A percentile compares a stretch with the other conserved stretches of the same genome.
phyloP scores from a whole-genome alignment of 805 yeast species.

The Brettanomyces nanus region DNA sequence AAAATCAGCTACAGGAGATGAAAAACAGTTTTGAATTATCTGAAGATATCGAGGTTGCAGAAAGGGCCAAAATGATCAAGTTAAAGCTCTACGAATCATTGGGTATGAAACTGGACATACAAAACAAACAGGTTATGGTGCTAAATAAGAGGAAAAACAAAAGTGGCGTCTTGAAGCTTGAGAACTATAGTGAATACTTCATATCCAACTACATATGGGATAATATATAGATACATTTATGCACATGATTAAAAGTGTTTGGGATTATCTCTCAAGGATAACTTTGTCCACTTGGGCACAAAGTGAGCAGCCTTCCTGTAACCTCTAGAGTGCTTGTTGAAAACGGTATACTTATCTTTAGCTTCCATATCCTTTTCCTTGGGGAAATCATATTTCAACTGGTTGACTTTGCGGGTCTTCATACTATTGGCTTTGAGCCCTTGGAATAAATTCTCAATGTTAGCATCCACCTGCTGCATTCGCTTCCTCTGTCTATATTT shows the following conservation, averaged over 20 bases:
- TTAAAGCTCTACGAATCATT: constrained; percentile 51
- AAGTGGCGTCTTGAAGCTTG: constrained; percentile 42
- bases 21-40: constrained; percentile 8
- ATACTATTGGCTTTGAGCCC: constrained; percentile 33
- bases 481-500: constrained; percentile 81
- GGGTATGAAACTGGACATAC: constrained; percentile 43
- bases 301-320: constrained; percentile 86
- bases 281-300: constrained; percentile 88
- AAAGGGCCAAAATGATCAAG: constrained; percentile 37
- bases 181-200: constrained; percentile 56
- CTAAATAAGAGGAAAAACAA: constrained; percentile 38
- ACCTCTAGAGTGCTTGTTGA: constrained; percentile 60
- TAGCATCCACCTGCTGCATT: constrained; percentile 72
- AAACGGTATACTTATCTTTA: constrained; percentile 80
- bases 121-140: constrained; percentile 37
- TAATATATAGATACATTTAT: constrained; percentile 25
- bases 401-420: constrained; percentile 26
- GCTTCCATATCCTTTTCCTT: constrained; percentile 75
- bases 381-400: constrained; percentile 48
- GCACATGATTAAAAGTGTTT: constrained; percentile 40
- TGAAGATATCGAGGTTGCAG: constrained; percentile 18
- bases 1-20: constrained; percentile 16
- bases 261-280: constrained; percentile 75
- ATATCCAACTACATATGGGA: constrained; percentile 79
- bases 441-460: constrained; percentile 54